A percentile compares a stretch with the other conserved stretches of the same genome.
Conservation (phyloP, 139 green algal genomes). For the Tetratostichococcus sp. region DNA sequence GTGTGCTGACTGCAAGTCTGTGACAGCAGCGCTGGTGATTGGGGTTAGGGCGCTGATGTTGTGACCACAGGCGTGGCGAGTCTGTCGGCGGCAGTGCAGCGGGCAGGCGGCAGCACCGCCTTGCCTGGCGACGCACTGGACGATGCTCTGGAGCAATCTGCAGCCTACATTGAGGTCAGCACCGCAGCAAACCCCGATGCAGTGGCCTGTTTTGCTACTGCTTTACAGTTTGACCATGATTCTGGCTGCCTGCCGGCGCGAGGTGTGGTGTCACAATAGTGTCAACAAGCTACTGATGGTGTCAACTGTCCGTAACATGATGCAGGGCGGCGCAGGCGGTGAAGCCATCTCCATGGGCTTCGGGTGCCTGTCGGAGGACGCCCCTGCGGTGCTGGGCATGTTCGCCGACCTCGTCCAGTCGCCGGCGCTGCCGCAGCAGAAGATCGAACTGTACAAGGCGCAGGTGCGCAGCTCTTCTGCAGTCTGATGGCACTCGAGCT, state of each 20-base stretch:
- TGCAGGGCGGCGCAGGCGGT: slow-evolving; percentile 42
- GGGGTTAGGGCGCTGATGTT: neutral
- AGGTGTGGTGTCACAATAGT: too few relatives aligned
- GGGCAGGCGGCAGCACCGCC: slow-evolving; percentile 44
- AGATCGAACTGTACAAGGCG: slow-evolving; percentile 46
- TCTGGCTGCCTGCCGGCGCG: too few relatives aligned
- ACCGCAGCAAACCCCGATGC: too few relatives aligned
- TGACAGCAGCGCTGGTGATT: too few relatives aligned
- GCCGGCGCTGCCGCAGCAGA: slow-evolving; percentile 49
- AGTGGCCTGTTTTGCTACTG: too few relatives aligned
- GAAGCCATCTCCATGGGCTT: slow-evolving; percentile 53
- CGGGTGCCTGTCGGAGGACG: slow-evolving; percentile 54
- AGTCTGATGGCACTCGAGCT: too few relatives aligned
- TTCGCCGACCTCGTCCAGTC: slow-evolving; percentile 51
- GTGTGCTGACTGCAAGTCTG: too few relatives aligned
- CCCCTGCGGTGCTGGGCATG: slow-evolving; percentile 44
- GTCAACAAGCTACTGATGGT: too few relatives aligned
- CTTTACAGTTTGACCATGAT: too few relatives aligned
- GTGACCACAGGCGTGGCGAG: slow-evolving; percentile 38
- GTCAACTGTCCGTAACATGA: too few relatives aligned
- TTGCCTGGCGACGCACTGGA: slow-evolving; percentile 50
- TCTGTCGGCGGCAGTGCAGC: slow-evolving; percentile 48
- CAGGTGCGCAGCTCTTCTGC: slow-evolving; percentile 22
- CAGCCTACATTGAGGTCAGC: slow-evolving; percentile 37
- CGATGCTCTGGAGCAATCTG: slow-evolving; percentile 48